Evolutionary conservation across 1,284 basidiomycete genomes (phyloP).

Genomic region (Porogramme epimiltina): DNA sequence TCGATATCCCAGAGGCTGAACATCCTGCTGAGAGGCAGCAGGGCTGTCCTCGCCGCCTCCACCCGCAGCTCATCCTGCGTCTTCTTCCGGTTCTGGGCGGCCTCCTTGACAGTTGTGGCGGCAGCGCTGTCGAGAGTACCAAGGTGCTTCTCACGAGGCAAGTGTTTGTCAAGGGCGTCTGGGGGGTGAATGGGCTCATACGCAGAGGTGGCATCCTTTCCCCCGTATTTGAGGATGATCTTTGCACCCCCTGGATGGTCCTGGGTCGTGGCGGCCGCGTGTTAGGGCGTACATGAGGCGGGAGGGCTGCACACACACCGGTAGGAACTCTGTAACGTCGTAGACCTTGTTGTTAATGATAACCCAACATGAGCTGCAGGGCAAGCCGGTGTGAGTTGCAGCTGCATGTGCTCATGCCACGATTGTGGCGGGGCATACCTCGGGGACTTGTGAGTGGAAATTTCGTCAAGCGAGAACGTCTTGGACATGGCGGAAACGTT

Average conservation of each 20-base stretch:
- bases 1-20: slow-evolving; percentile 80
- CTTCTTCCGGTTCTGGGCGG: slow-evolving; percentile 46
- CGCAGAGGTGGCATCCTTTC: slow-evolving; percentile 73
- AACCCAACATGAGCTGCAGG: slow-evolving; percentile 83
- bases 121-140: slow-evolving; percentile 66
- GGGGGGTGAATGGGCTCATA: slow-evolving; percentile 78
- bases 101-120: slow-evolving; percentile 41
- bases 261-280: slow-evolving; percentile 35
- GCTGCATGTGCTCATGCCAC: slow-evolving; percentile 2
- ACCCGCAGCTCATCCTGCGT: slow-evolving; percentile 75
- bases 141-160: slow-evolving; percentile 69
- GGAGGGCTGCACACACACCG: slow-evolving; percentile 39
- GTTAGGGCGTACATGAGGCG: background rate
- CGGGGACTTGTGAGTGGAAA: slow-evolving; percentile 54
- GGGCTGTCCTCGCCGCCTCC: slow-evolving; percentile 58
- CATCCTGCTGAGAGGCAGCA: slow-evolving; percentile 68
- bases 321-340: slow-evolving; percentile 85
- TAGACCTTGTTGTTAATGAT: slow-evolving; percentile 79
- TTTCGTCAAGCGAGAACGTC: slow-evolving; percentile 40
- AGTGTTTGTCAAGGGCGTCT: slow-evolving; percentile 68
- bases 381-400: background rate
- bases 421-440: slow-evolving; percentile 37
- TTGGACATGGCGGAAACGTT: slow-evolving; percentile 30
- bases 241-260: slow-evolving; percentile 82
- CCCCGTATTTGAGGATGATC: slow-evolving; percentile 80